Conservation (phyloP, 176 grass and related monocot species). For the Eleusine indica region DNA sequence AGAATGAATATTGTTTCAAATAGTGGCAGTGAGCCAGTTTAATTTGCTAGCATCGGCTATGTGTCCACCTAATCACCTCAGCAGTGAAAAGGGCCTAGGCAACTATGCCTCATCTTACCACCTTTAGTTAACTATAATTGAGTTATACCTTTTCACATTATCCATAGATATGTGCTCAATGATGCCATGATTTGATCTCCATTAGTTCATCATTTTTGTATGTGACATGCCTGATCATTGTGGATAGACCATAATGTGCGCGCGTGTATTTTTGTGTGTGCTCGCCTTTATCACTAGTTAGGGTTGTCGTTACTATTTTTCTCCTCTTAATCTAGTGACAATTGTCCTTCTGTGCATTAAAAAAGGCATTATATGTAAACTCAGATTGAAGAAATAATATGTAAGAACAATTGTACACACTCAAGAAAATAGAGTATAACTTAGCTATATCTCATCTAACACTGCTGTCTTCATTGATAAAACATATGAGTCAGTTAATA, state of each 20-base stretch:
- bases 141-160: neutral
- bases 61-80: neutral
- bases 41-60: neutral
- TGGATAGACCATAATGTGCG: neutral
- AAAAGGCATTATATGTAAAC: neutral
- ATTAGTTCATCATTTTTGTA: neutral
- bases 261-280: neutral
- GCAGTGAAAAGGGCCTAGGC: neutral
- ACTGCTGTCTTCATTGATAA: neutral
- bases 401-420: neutral
- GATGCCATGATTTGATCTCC: neutral
- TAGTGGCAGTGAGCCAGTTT: neutral
- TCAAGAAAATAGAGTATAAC: slow-evolving; percentile 1
- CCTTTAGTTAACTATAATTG: neutral
- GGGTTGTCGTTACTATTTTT: neutral
- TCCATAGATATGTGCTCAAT: neutral
- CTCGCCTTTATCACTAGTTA: neutral
- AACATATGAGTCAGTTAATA: neutral
- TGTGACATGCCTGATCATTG: neutral
- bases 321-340: neutral
- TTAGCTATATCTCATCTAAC: neutral
- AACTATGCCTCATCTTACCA: neutral
- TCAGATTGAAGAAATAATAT: neutral
- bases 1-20: neutral
- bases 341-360: too few species aligned